Evolutionary conservation across 2,329 filamentous ascomycete genomes (phyloP).

Genomic region (Aureobasidium sp.): DNA sequence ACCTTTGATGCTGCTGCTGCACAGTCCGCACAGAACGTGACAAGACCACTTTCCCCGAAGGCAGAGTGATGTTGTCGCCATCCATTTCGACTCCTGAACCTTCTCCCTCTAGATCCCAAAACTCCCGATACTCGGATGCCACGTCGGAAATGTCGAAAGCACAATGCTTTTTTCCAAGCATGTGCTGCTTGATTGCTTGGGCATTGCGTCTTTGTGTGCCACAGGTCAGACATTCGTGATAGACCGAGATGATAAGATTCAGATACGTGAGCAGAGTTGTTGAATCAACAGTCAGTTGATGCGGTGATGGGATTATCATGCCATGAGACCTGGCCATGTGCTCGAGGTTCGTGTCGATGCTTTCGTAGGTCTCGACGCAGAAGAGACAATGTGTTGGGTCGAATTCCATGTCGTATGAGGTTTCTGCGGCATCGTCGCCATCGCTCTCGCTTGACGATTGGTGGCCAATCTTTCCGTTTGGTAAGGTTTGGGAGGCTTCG

Average conservation of each 20-base stretch:
- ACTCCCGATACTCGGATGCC: conserved; percentile 89
- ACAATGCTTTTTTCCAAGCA: conserved; percentile 94
- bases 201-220: conserved; percentile 72
- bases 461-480: neutral
- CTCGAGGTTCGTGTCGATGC: conserved; percentile 62
- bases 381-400: conserved; percentile 61
- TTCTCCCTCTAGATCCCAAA: conserved; percentile 70
- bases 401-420: neutral
- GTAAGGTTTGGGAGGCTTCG: neutral
- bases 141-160: conserved; percentile 84
- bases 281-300: conserved; percentile 67
- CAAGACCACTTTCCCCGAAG: neutral
- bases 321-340: conserved; percentile 93
- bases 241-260: conserved; percentile 69
- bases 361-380: conserved; percentile 79
- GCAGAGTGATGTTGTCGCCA: neutral
- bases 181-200: conserved; percentile 84
- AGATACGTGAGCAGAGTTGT: conserved; percentile 75
- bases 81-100: neutral
- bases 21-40: neutral
- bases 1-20: neutral
- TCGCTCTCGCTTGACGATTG: neutral
- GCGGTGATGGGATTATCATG: conserved; percentile 89
- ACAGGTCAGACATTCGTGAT: conserved; percentile 81
- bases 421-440: neutral